Evolutionary conservation across 371 early-diverging fungal species (phyloP).

Genomic region (Mortierella sp.): DNA sequence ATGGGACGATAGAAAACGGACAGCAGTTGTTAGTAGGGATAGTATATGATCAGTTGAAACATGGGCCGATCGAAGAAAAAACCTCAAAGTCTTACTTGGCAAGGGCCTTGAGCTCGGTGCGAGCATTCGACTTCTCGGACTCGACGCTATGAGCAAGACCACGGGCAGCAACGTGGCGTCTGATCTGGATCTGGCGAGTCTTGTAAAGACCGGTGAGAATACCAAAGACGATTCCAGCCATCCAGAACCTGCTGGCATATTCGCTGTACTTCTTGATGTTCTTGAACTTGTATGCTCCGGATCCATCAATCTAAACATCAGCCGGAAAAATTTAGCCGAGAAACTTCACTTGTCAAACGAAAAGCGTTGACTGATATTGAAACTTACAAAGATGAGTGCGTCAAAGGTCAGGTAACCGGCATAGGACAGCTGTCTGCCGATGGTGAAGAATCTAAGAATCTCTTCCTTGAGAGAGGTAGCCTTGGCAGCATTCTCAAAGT

Average conservation of each 20-base stretch:
- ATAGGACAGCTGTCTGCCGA: conserved; percentile 65
- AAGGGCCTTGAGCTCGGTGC: conserved; percentile 28
- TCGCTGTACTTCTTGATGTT: conserved; percentile 63
- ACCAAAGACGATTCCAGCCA: conserved; percentile 68
- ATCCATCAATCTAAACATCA: conserved; percentile 41
- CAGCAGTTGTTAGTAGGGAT: not conserved
- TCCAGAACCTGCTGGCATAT: conserved; percentile 71
- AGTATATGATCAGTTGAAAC: no score
- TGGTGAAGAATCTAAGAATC: conserved; percentile 57
- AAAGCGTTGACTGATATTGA: no score
- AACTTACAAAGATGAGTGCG: conserved; percentile 68
- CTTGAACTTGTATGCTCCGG: conserved; percentile 63
- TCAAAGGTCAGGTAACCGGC: conserved; percentile 69
- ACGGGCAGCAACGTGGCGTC: conserved; percentile 28
- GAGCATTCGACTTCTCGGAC: conserved; percentile 35
- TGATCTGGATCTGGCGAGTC: conserved; percentile 61
- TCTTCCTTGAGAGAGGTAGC: conserved; percentile 62
- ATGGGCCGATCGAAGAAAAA: no score
- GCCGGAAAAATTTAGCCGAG: not conserved
- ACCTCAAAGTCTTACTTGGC: conserved; percentile 15
- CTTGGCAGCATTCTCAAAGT: conserved; percentile 66
- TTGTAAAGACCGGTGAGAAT: conserved; percentile 68
- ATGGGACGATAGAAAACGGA: not conserved
- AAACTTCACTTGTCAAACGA: not conserved
- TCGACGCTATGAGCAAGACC: conserved; percentile 32